These are phyloP conservation scores for Aspergillus neoniger DNA, from an alignment of 2,329 filamentous ascomycete species.

Conservation along the genomic window DNA sequence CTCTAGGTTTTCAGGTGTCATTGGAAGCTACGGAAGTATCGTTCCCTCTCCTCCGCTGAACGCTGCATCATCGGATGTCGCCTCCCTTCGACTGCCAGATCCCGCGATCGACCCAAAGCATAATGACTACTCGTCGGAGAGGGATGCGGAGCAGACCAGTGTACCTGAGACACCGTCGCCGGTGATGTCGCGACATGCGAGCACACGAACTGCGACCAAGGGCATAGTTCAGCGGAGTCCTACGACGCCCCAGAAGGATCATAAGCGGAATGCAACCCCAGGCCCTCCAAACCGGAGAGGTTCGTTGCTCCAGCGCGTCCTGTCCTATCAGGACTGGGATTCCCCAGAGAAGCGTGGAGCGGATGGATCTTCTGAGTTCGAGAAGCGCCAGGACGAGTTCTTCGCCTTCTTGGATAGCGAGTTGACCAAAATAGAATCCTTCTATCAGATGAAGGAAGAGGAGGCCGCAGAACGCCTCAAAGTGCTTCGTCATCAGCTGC, in stretches of 20 bases:
- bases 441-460: slow-evolving; percentile 85
- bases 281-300: slow-evolving; percentile 26
- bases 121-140: slow-evolving; percentile 23
- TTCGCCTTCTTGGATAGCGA: slow-evolving; percentile 81
- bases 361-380: slow-evolving; percentile 63
- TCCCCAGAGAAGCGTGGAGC: slow-evolving; percentile 48
- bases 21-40: slow-evolving; percentile 66
- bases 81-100: slow-evolving; percentile 61
- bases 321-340: slow-evolving; percentile 40
- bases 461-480: slow-evolving; percentile 74
- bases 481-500: slow-evolving; percentile 77
- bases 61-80: slow-evolving; percentile 40
- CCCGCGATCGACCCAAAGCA: slow-evolving; percentile 57
- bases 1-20: slow-evolving; percentile 37
- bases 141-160: slow-evolving; percentile 17
- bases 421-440: slow-evolving; percentile 85
- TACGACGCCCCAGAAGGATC: slow-evolving; percentile 13
- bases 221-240: slow-evolving; percentile 13
- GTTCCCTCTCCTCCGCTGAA: slow-evolving; percentile 54
- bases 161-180: slow-evolving; percentile 29
- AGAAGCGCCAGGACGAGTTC: slow-evolving; percentile 78
- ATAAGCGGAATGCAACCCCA: slow-evolving; percentile 27
- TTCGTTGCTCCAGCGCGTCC: slow-evolving; percentile 41
- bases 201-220: slow-evolving; percentile 8
- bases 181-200: slow-evolving; percentile 24